Conservation (phyloP, 164 flowering plant species). For the Tetracentron sinense region DNA sequence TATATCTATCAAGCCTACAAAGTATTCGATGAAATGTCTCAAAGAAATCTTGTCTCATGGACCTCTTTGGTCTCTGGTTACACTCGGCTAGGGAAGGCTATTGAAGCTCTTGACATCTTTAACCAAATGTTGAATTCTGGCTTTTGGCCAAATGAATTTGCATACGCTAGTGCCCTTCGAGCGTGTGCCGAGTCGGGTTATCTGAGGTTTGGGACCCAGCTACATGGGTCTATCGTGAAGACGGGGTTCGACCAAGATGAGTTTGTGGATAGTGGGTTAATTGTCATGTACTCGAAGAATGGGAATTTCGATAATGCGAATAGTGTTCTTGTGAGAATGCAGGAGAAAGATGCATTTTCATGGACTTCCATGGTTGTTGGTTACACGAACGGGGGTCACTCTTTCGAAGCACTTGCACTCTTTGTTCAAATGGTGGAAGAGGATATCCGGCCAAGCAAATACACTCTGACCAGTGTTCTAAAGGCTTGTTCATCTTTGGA, state of each 20-base stretch:
- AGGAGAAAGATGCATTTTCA: constrained; percentile 12
- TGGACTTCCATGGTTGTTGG: constrained; percentile 20
- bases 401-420: constrained; percentile 10
- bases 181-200: constrained; percentile 12
- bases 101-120: constrained; percentile 7
- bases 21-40: constrained; percentile 17
- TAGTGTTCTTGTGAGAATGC: constrained; percentile 10
- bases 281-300: constrained; percentile 11
- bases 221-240: constrained; percentile 17
- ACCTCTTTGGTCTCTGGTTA: constrained; percentile 15
- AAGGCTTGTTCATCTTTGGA: constrained; percentile 18
- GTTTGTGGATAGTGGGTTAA: constrained; percentile 16
- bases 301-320: constrained; percentile 7
- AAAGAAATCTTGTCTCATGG: constrained; percentile 18
- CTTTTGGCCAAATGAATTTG: constrained; percentile 16
- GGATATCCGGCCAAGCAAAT: constrained; percentile 12
- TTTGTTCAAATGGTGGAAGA: constrained; percentile 14
- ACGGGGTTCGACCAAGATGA: constrained; percentile 8
- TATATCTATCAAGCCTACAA: constrained; percentile 2
- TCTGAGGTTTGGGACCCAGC: constrained; percentile 6
- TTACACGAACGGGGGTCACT: constrained; percentile 6
- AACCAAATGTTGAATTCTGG: constrained; percentile 13
- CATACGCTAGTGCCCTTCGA: constrained; percentile 16
- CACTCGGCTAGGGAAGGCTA: constrained; percentile 2
- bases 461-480: constrained; percentile 19